Percentiles rank a stretch among this genome's conserved stretches.
Conservation (phyloP, 1,284 basidiomycete species). For the Sporisorium iseilematis-ciliati region DNA sequence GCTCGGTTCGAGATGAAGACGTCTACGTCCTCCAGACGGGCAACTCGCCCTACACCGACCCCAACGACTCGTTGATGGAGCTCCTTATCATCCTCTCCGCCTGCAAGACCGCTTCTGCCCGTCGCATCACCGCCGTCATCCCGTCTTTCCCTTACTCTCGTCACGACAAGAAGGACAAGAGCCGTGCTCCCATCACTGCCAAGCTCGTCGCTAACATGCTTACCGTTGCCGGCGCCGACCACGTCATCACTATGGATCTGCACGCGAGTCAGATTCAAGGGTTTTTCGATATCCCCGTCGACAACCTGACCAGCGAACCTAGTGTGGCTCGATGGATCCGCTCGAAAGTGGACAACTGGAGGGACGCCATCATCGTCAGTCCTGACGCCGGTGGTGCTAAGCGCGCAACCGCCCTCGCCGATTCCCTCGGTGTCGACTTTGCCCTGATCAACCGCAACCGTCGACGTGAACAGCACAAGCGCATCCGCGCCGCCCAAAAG, state of each 20-base stretch:
- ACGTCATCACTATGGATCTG: slow-evolving; percentile 98
- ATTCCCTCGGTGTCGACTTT: slow-evolving; percentile 95
- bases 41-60: slow-evolving; percentile 64
- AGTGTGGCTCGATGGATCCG: slow-evolving; percentile 77
- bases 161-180: slow-evolving; percentile 99
- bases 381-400: slow-evolving; percentile 99
- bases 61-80: slow-evolving; percentile 71
- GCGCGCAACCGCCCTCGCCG: slow-evolving; percentile 92
- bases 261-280: slow-evolving; percentile 99
- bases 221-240: slow-evolving; percentile 94
- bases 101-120: slow-evolving; percentile 95
- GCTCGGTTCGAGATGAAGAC: slow-evolving; percentile 91
- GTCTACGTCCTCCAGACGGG: slow-evolving; percentile 68
- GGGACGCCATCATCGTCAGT: slow-evolving; percentile 90
- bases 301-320: slow-evolving; percentile 76
- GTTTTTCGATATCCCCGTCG: slow-evolving; percentile 98
- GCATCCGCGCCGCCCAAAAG: slow-evolving; percentile 53
- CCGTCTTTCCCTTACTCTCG: slow-evolving; percentile 97
- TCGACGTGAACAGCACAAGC: slow-evolving; percentile 63
- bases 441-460: slow-evolving; percentile 93
- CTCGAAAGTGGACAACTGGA: slow-evolving; percentile 85
- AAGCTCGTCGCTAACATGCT: slow-evolving; percentile 99
- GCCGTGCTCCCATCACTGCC: slow-evolving; percentile 94
- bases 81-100: slow-evolving; percentile 90
- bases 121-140: slow-evolving; percentile 96